Base-by-base conservation (phyloP, 2,329 filamentous ascomycete genomes). In the Waltergamsia citrina region DNA sequence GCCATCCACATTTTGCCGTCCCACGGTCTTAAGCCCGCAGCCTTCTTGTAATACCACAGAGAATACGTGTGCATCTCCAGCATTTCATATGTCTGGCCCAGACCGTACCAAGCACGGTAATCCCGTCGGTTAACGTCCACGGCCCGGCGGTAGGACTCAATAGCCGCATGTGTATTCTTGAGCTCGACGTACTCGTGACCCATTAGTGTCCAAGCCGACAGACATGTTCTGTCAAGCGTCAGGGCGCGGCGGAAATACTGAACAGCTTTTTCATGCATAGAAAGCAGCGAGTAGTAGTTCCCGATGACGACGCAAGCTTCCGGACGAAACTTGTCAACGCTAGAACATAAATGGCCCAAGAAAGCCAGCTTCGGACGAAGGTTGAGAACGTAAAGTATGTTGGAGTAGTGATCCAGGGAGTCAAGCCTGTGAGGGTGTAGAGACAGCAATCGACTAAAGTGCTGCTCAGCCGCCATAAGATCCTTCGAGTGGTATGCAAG, bases 1-100 rank as follows among this genome's bases (percentile, higher is more conserved):
- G 92, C 92, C 65, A 92, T 83, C 92, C 92, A 98, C 85, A 98
- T 94, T 58, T 96, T 96, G 1, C 88, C 85, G 47, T 98, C 92
- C 69, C 90, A 95, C 0, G 90, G 87, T n/a, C 88, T 78, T 2
- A 98, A 67, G 0, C 87, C 85, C 1, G 90, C 90, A 0, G 92
- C 92, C 37, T 92, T 86, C 52, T 96, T 93, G 63, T 94, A 95
- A 60, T 98, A 98, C 73, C 92, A 96, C 1, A 98, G 63, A 1
- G 90, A 88, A 54, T 98, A 98, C 28, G 88, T 87, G 52, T 94
- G 85, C 86, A 95, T 95, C 59, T 98, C 92, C 7, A 98, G 73
- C 45, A 98, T 84, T 56, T 98, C 92, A 51, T 98, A 98, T 2
- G 92, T 93, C 54, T 96, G 90, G 1, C 92, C 92, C 0, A 98